Base-by-base conservation (phyloP, 164 flowering plant species). In the Taxillus chinensis region DNA sequence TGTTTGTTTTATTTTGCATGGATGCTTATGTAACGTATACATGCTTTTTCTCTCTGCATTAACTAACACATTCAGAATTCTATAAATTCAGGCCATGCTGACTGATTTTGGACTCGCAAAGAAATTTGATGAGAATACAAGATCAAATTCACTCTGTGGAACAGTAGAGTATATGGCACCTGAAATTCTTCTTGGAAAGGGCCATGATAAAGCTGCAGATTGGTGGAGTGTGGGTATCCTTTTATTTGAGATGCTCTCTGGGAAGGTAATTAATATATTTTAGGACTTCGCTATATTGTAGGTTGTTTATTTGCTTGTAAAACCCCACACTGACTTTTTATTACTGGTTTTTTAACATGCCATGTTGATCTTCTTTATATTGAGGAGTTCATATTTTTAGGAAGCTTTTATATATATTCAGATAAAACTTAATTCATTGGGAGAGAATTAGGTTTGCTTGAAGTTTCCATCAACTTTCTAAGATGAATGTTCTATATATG, bases 161-260 rank as follows among this genome's bases (percentile, higher is more conserved):
- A 92, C 98, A 7, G 64, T 83, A 11, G 97, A 90, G 60, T 92
- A 92, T 66, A 92, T 92, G 98, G 49, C 98, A 43, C 97, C 97
- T 55, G 98, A 92, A 80, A 90, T 90, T 73, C 66, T 90, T 68
- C 84, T 77, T 17, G 97, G 95, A 37, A 92, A 85, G 71, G 96
- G 98, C 37, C 96, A 92, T 68, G 82, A 92, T 61, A 92, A 90
- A 74, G 87, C 90, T 72, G 96, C 97, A 48, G 97, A 92, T 62
- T 92, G 98, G 98, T 92, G 98, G 98, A 92, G 98, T 70, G 90
- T 92, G 39, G 97, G 98, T 39, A 70, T 92, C 51, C 70, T 92
- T 40, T 59, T 88, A 53, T 90, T 75, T 75, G 98, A 90, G 81
- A 90, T 92, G 98, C 87, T 90, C 41, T 88, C 93, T 59, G 98